Evolutionary conservation across 495 filamentous ascomycete genomes (phyloP), one percentile per base, ranked within the genome.

Genomic region (Neurospora tetraspora): DNA sequence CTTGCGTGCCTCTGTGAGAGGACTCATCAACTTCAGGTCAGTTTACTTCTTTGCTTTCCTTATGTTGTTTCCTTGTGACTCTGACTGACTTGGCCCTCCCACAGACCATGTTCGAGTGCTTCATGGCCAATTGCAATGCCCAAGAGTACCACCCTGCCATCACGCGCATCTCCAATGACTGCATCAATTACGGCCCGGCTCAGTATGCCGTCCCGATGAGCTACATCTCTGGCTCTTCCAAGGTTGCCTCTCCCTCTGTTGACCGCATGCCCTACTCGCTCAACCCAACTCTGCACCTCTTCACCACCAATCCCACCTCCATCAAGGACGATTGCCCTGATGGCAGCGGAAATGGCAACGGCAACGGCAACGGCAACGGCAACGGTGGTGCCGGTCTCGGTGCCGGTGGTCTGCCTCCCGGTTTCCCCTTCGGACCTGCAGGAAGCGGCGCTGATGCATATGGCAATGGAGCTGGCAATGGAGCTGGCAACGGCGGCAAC

Each of bases 181-280:
- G 85, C 73, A 81, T 81, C 82, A 82, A 82, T 27, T 82, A 83
- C 65, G 82, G 81, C 31, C 78, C 77, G 40, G 78, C 84, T 73
- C 84, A 73, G 72, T 74, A 72, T 71, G 72, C 75, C 61, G 77
- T 78, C 72, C 71, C 78, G 70, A 61, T 72, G 38, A 72, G 76
- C 11, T 78, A 78, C 42, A 71, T 72, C 75, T 39, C 78, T 83
- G 73, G 61, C 75, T 68, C 53, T 37, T 31, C 76, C 69, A 4
- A 69, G 42, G 36, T 71, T 72, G 38, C 69, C 75, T 20, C 71
- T 74, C 16, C 69, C 73, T 39, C 18, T 68, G 31, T 42, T 31
- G 37, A 39, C 9, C 34, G 16, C 70, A 70, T 9, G 45, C 42
- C 65, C 10, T 20, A 71, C 18, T 20, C 61, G 42, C 20, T 36